phyloP scores from a whole-genome alignment of 2,329 filamentous ascomycete species.

The Clarireedia homoeocarpa region DNA sequence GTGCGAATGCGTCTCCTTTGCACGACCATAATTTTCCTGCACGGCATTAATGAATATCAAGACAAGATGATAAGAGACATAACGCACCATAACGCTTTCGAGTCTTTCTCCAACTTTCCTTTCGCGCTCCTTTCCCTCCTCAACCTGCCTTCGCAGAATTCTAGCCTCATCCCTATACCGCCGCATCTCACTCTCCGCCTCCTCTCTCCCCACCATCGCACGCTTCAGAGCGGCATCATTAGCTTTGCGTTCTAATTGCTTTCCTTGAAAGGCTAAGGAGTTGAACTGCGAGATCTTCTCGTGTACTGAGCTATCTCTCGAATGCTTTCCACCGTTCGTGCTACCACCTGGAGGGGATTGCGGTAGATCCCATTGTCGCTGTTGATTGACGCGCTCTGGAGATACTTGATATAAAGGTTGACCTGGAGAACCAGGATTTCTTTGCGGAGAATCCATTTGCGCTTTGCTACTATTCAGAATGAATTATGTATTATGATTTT shows the following conservation, averaged over 20 bases:
- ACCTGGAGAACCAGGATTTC: conserved; percentile 46
- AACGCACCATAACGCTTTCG: conserved; percentile 60
- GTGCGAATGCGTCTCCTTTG: conserved; percentile 61
- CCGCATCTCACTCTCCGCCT: conserved; percentile 61
- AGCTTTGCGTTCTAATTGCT: conserved; percentile 54
- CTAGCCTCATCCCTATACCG: conserved; percentile 54
- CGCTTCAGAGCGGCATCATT: conserved; percentile 59
- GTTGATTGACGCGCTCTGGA: conserved; percentile 55
- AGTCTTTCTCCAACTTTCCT: conserved; percentile 57
- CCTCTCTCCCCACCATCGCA: conserved; percentile 60
- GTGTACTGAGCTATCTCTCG: conserved; percentile 53
- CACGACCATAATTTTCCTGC: conserved; percentile 62
- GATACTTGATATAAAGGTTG: conserved; percentile 53
- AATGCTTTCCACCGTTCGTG: conserved; percentile 19
- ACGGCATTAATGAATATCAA: conserved; percentile 8
- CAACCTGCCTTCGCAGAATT: conserved; percentile 47
- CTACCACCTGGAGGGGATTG: conserved; percentile 14
- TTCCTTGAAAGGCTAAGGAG: conserved; percentile 47
- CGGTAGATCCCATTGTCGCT: conserved; percentile 24
- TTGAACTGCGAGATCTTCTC: conserved; percentile 69
- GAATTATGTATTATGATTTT: background rate
- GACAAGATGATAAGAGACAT: conserved; percentile 18
- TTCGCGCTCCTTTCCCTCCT: conserved; percentile 60
- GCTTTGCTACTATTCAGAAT: background rate
- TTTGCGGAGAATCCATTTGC: conserved; percentile 38